Percentiles rank a stretch among this genome's conserved stretches.
Conservation (phyloP, 176 grass and related monocot genomes). For the Carex pumila region DNA sequence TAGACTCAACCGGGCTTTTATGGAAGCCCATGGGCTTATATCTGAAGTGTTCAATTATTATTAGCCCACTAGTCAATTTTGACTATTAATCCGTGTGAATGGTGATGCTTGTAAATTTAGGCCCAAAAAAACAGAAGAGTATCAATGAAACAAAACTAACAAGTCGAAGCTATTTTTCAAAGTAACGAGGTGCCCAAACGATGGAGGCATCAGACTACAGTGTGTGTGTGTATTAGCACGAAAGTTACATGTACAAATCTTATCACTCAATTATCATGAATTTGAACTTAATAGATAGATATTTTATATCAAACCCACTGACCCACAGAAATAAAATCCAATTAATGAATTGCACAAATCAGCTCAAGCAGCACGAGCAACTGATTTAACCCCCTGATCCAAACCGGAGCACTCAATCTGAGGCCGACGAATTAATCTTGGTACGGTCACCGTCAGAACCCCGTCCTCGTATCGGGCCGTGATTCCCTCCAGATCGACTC, state of each 20-base stretch:
- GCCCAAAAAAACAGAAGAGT: too few species aligned
- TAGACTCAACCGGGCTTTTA: not conserved
- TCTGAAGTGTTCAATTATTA: not conserved
- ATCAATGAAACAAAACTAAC: too few species aligned
- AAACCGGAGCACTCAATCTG: slow-evolving; percentile 6
- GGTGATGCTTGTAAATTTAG: too few species aligned
- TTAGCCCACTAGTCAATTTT: too few species aligned
- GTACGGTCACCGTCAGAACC: slow-evolving; percentile 65
- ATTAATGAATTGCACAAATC: not conserved
- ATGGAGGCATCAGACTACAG: too few species aligned
- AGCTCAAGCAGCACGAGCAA: slow-evolving; percentile 64
- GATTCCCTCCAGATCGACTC: slow-evolving; percentile 55
- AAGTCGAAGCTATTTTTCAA: too few species aligned
- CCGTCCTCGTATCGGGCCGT: slow-evolving; percentile 50
- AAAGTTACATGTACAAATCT: not conserved
- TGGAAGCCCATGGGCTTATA: not conserved
- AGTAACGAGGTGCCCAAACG: too few species aligned
- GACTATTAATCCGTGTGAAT: too few species aligned
- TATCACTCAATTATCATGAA: not conserved
- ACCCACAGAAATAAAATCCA: not conserved
- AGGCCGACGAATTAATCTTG: slow-evolving; percentile 38
- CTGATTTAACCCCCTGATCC: slow-evolving; percentile 20
- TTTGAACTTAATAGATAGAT: not conserved
- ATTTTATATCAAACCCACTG: not conserved
- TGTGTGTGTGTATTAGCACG: not conserved